phyloP scores from a whole-genome alignment of 1,139 yeast genomes.

The Protomyces arabidopsidicola region DNA sequence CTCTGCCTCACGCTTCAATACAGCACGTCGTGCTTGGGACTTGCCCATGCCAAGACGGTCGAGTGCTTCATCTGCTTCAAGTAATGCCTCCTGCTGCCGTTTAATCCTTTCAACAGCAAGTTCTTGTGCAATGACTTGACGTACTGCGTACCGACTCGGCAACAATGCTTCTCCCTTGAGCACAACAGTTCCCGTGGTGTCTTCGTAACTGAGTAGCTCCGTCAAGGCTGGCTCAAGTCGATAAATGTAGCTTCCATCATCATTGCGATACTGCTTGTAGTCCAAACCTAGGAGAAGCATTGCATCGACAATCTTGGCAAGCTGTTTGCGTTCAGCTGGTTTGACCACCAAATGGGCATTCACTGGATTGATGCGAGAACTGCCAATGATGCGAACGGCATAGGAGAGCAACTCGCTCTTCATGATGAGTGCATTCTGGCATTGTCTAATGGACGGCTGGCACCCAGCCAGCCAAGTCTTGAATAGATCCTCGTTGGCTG shows the following conservation, averaged over 20 bases:
- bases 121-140: constrained; percentile 36
- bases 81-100: constrained; percentile 2
- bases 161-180: constrained; percentile 13
- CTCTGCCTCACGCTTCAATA: neutral
- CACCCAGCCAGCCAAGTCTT: constrained; percentile 34
- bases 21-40: neutral
- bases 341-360: constrained; percentile 33
- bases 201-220: constrained; percentile 6
- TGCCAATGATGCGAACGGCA: constrained; percentile 36
- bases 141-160: constrained; percentile 33
- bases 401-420: constrained; percentile 40
- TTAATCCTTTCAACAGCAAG: constrained; percentile 23
- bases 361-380: constrained; percentile 34
- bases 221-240: constrained; percentile 38
- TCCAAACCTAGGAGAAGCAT: constrained; percentile 36
- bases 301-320: constrained; percentile 35
- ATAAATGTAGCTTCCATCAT: constrained; percentile 37
- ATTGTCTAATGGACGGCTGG: constrained; percentile 33
- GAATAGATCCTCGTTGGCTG: constrained; percentile 34
- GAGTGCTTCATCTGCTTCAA: neutral
- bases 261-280: constrained; percentile 37
- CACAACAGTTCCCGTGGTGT: neutral
- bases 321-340: constrained; percentile 30
- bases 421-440: constrained; percentile 33
- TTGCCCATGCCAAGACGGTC: constrained; percentile 1